Evolutionary conservation across 441 rosid species (phyloP), one percentile per base, ranked within the genome.

Genomic region (Syzygium syzygioides): DNA sequence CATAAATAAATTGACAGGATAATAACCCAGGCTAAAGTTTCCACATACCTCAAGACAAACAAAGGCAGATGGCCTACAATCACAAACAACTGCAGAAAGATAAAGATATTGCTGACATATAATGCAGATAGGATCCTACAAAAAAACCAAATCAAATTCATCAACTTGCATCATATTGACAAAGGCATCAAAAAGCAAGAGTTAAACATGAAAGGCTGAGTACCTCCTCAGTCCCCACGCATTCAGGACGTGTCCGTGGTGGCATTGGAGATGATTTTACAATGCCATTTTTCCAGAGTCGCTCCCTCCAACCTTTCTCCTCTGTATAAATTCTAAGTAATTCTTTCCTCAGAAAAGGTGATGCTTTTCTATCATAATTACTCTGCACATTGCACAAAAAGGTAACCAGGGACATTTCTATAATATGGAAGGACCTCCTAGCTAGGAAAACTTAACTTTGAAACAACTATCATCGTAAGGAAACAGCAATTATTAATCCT

Each of bases 141-240:
- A 92, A 92, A 92, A 79, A 89, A 87, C 62, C 87, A 90, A 64
- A 86, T 91, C 71, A 88, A 54, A 86, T 83, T 55, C 79, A 88
- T 90, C 86, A 89, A 28, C 26, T 60, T 86, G 55, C 55, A 37
- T 85, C 48, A 34, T 41, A 25, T 50, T 80, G 52, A 53, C 59
- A 62, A 19, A 55, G 9, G 53, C 50, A 53, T 68, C 57, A 50
- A 41, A 52, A 54, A 79, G 60, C 85, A 48, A 88, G 32, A 89
- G 86, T 66, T 32, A 86, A 92, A 87, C 41, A 88, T 55, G 88
- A 88, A 86, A 62, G 88, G 79, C 76, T 14, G 59, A 92, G 92
- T 89, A 98, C 99, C 99, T 98, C 99, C 91, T 96, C 99, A 79
- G 95, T 94, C 79, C 96, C 99, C 92, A 98, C 98, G 91, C 93